Conservation (phyloP, 2,329 filamentous ascomycete genomes). For the Trichoderma breve region DNA sequence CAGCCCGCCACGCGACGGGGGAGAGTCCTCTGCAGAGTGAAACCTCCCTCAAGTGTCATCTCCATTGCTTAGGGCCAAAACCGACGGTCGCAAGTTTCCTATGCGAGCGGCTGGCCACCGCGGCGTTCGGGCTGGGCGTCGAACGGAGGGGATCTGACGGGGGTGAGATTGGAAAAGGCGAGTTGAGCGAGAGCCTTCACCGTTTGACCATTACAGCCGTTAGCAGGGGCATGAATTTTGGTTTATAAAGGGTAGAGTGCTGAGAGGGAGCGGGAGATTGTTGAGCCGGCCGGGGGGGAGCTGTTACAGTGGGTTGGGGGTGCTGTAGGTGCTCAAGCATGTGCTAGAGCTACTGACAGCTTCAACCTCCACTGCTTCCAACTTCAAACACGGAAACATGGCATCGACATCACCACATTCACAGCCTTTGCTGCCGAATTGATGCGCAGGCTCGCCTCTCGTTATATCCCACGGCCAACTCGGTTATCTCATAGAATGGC, state of each 20-base stretch:
- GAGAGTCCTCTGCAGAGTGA: slow-evolving; percentile 71
- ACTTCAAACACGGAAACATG: not conserved
- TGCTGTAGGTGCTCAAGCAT: not conserved
- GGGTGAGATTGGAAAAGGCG: slow-evolving; percentile 49
- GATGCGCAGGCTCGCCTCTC: not conserved
- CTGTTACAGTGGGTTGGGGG: not conserved
- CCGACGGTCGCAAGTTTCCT: slow-evolving; percentile 63
- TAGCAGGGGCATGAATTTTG: slow-evolving; percentile 3
- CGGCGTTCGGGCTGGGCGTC: slow-evolving; percentile 68
- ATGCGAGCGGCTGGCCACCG: slow-evolving; percentile 64
- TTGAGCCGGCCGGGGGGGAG: not conserved
- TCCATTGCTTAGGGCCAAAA: slow-evolving; percentile 65
- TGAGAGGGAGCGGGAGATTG: not conserved
- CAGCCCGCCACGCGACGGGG: slow-evolving; percentile 69
- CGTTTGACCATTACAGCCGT: slow-evolving; percentile 63
- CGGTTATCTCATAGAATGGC: not conserved
- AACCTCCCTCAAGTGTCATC: slow-evolving; percentile 67
- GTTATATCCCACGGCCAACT: no score
- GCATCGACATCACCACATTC: not conserved
- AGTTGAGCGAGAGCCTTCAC: slow-evolving; percentile 57
- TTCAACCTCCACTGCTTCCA: not conserved
- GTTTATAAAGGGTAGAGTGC: slow-evolving; percentile 25
- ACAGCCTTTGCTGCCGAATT: not conserved
- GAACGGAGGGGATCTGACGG: slow-evolving; percentile 53
- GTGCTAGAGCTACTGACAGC: not conserved